A percentile compares a stretch with the other conserved stretches of the same genome.
Conservation (phyloP, 2,329 filamentous ascomycete genomes). For the Ilyonectria sp. region DNA sequence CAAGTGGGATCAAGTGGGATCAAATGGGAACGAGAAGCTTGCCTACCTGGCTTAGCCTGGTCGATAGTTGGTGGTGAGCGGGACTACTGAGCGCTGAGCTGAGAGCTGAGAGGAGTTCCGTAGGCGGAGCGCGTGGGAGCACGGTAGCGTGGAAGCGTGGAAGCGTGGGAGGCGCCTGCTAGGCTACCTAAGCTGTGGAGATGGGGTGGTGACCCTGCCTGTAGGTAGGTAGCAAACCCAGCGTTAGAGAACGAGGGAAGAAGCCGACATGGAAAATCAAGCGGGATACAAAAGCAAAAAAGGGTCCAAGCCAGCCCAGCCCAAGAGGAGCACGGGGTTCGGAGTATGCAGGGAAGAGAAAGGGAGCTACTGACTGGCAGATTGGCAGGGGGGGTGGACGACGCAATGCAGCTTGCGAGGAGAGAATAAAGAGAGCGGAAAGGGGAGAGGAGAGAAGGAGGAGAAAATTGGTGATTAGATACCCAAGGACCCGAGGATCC, state of each 20-base stretch:
- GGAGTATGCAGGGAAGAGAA: neutral
- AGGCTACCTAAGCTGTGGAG: neutral
- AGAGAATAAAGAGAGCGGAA: constrained; percentile 12
- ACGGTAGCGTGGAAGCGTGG: neutral
- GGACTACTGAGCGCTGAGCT: neutral
- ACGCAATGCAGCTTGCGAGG: constrained; percentile 1
- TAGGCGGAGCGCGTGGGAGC: neutral
- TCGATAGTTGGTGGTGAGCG: too few relatives aligned
- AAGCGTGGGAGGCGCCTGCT: neutral
- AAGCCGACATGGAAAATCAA: constrained; percentile 11
- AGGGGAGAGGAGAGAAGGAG: constrained; percentile 27
- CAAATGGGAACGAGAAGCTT: constrained; percentile 20
- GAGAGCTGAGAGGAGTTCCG: neutral
- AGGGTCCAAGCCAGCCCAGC: neutral
- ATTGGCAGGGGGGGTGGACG: neutral
- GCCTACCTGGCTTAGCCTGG: constrained; percentile 24
- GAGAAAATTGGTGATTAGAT: constrained; percentile 8
- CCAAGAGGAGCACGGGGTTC: constrained; percentile 9
- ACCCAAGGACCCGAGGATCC: too few relatives aligned
- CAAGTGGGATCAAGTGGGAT: neutral
- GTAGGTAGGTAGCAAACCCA: constrained; percentile 5
- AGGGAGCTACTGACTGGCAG: neutral
- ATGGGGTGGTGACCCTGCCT: constrained; percentile 20
- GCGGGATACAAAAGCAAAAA: constrained; percentile 9
- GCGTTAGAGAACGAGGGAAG: constrained; percentile 20